Conservation (phyloP, 2,329 filamentous ascomycete species). For the Chaetothyriales sp. region DNA sequence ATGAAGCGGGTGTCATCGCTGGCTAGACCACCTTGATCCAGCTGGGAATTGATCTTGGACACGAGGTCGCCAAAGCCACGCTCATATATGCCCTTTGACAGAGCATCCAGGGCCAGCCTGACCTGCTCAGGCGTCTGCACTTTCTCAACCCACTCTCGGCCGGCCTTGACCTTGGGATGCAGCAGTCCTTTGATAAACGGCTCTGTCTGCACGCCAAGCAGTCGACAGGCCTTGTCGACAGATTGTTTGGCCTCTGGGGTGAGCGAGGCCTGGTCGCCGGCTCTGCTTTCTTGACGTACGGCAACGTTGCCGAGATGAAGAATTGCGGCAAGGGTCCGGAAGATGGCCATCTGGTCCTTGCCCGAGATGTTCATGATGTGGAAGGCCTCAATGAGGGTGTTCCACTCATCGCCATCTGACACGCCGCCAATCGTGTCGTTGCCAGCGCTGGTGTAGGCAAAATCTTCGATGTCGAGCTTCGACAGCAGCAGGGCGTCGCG, state of each 20-base stretch:
- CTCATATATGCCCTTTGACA: constrained; percentile 96
- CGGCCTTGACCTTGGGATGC: constrained; percentile 87
- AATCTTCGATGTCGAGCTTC: constrained; percentile 64
- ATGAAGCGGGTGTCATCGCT: constrained; percentile 90
- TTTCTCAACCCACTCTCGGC: constrained; percentile 96
- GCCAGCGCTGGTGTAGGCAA: constrained; percentile 78
- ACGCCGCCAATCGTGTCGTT: constrained; percentile 85
- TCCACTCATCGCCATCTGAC: constrained; percentile 84
- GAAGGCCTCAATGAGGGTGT: constrained; percentile 78
- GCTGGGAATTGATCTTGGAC: constrained; percentile 73
- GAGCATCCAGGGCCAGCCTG: constrained; percentile 70
- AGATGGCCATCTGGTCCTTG: constrained; percentile 65
- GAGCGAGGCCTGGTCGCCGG: constrained; percentile 78
- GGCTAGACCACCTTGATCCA: constrained; percentile 71
- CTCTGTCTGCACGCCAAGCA: constrained; percentile 72
- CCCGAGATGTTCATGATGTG: constrained; percentile 84
- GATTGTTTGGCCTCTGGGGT: constrained; percentile 58
- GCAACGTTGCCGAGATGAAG: constrained; percentile 85
- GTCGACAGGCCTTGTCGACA: constrained; percentile 61
- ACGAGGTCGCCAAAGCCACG: constrained; percentile 89
- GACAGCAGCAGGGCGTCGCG: constrained; percentile 64
- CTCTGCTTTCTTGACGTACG: constrained; percentile 77
- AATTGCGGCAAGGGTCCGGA: constrained; percentile 78
- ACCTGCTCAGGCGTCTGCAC: constrained; percentile 96
- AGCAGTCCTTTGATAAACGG: constrained; percentile 77